Evolutionary conservation across 306 rosid species (phyloP), one percentile per base, ranked within the genome.

Genomic region (Hylodesmum podocarpum): DNA sequence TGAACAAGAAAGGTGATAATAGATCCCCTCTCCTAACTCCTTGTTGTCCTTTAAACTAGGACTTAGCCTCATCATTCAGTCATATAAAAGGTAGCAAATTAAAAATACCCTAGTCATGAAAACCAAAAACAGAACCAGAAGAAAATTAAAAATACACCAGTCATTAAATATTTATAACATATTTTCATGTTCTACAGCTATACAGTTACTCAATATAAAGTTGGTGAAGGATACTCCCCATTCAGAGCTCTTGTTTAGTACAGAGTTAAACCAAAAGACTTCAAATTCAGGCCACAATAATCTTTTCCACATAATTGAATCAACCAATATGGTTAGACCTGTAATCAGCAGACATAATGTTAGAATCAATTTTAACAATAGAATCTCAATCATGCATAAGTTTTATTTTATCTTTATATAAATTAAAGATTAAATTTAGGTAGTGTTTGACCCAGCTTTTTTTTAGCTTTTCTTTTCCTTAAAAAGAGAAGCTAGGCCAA

Each of bases 231-330:
- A 94, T 94, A 94, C 98, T 19, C 98, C 98, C 98, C 98, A 94
- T 58, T 89, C 93, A 54, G 97, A 90, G 82, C 98, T 94, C 81
- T 88, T 93, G 89, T 94, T 94, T 50, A 89, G 87, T 64, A 91
- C 93, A 66, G 96, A 91, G 88, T 94, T 94, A 88, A 94, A 94
- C 97, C 97, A 94, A 66, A 94, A 77, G 69, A 94, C 98, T 85
- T 94, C 95, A 84, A 94, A 90, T 85, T 94, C 98, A 73, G 98
- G 98, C 98, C 98, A 94, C 81, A 89, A 53, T 28, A 87, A 82
- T 84, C 91, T 90, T 86, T 80, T 91, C 98, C 98, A 94, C 84
- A 90, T 69, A 62, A 94, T 74, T 79, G 98, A 91, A 92, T 94
- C 98, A 68, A 90, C 78, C 80, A 89, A 70, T 39, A 88, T 31